Base-by-base conservation (phyloP, 116 monocot species). In the Phalaenopsis hybrid region DNA sequence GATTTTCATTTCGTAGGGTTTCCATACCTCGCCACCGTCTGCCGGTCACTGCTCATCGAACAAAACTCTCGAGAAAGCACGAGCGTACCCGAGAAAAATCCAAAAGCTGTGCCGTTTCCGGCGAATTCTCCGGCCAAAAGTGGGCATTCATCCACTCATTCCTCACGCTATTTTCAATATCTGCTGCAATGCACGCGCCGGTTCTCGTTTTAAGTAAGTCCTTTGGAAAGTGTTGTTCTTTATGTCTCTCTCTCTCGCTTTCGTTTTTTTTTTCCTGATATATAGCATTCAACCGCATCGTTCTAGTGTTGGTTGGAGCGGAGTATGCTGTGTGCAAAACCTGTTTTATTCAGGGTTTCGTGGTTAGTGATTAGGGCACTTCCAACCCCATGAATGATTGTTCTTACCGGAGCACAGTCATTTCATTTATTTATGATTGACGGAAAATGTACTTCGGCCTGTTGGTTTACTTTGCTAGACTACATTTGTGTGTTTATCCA, bases 171-270 rank as follows among this genome's bases (percentile, higher is more conserved):
- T 58, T 55, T 72, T 69, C 41, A 20, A n/a, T 50, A 57, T 57
- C 45, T 50, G 57, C 81, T 77, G 58, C 80, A 79, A 80, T 90
- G 82, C 81, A 88, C 74, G 77, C 90, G 31, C 90, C 90, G 4
- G 88, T 90, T 25, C 85, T 90, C 86, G 88, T 90, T 31, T 82
- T 90, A 78, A 90, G 90, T 90, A 84, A 86, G 90, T 45, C 6
- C 33, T 78, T 65, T n/a, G 16, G 44, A 75, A 75, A 21, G 12
- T 46, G 8, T 46, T 75, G 44, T 46, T 46, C 46, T 44, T 12
- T 4, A 13, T 44, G 5, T 37, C 37, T 7, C 41, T 68, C 4
- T 13, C 15, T 72, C 37, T n/a, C n/a, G 6, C 34, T 72, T 8
- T 72, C 37, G 72, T 15, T 72, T 0, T 15, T 41, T 48, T 68